These are phyloP conservation scores for Malassezia arunalokei DNA, from an alignment of 1,284 basidiomycete species.

Conservation along the genomic window DNA sequence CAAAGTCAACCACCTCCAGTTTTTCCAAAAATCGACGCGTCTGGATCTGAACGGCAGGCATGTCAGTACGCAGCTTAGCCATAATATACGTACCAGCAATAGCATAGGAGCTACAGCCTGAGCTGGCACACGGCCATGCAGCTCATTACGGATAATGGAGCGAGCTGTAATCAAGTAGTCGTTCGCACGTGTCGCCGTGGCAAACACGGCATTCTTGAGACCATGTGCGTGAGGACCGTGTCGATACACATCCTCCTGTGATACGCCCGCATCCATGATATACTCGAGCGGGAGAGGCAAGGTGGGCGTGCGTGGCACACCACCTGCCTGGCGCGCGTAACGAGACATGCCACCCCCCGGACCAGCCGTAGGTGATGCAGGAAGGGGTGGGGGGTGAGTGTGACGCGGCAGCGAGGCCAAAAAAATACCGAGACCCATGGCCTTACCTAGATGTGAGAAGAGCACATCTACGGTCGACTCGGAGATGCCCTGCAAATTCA, in stretches of 20 bases:
- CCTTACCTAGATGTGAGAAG: conserved; percentile 44
- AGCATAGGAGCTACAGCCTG: conserved; percentile 66
- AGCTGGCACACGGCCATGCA: conserved; percentile 55
- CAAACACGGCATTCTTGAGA: conserved; percentile 63
- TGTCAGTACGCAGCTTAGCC: background rate
- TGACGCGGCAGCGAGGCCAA: conserved; percentile 34
- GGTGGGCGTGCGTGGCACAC: conserved; percentile 21
- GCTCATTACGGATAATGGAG: conserved; percentile 57
- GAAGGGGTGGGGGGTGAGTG: conserved; percentile 29
- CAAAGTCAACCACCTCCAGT: conserved; percentile 66
- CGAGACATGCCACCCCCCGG: conserved; percentile 1
- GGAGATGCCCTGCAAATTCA: conserved; percentile 26
- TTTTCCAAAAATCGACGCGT: conserved; percentile 61
- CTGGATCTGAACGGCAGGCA: conserved; percentile 54
- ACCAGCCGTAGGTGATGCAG: conserved; percentile 13
- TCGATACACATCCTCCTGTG: conserved; percentile 74
- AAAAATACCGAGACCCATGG: conserved; percentile 28
- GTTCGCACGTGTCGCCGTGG: conserved; percentile 78
- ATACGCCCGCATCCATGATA: conserved; percentile 63
- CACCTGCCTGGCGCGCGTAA: conserved; percentile 11
- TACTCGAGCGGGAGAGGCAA: conserved; percentile 76
- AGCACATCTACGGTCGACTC: conserved; percentile 33
- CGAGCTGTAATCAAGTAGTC: conserved; percentile 77
- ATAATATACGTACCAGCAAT: conserved; percentile 54
- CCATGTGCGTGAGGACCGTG: conserved; percentile 57